Evolutionary conservation across 352 stramenopile species (phyloP), one percentile per base, ranked within the genome.

Genomic region (Pythium sp.): DNA sequence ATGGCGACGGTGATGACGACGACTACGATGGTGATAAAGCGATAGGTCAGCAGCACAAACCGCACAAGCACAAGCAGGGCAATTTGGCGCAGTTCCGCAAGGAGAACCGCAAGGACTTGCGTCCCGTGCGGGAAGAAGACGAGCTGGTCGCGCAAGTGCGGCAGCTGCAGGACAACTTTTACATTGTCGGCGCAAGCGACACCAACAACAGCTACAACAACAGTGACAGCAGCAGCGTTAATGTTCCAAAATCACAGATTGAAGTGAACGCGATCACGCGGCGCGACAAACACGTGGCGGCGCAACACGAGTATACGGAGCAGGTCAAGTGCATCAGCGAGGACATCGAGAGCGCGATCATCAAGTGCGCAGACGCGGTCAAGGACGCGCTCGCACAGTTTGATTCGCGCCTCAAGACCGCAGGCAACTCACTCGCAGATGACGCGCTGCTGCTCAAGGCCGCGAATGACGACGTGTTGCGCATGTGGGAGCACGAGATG

Each of bases 251-350:
- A 15, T 55, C 46, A 4, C 81, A 91, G 67, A 93, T 93, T 41
- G 67, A 84, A 54, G 62, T 75, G 15, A 93, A 91, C 57, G 77
- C 76, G 36, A 62, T 87, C 43, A 71, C 71, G 22, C 82, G 86
- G 36, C 82, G 84, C 15, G 76, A 91, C 28, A 66, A 62, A 15
- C 86, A 92, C 75, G 88, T 87, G 75, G 62, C 73, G n/a, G 78
- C 73, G 9, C 77, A 81, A 28, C 70, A 71, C 46, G 32, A 64
- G 46, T 94, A 91, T 58, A 75, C 64, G 5, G 70, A 79, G 24
- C 73, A 78, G 3, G 81, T 91, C 3, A 86, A 87, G 58, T 65
- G 61, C 2, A 86, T 92, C 58, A 91, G 81, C 41, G 83, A 93
- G 30, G 75, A 80, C 22, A 76, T 93, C 26, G 83, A 93, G 63